Evolutionary conservation across 2,329 filamentous ascomycete genomes (phyloP).

Genomic region (Exserohilum turcica): DNA sequence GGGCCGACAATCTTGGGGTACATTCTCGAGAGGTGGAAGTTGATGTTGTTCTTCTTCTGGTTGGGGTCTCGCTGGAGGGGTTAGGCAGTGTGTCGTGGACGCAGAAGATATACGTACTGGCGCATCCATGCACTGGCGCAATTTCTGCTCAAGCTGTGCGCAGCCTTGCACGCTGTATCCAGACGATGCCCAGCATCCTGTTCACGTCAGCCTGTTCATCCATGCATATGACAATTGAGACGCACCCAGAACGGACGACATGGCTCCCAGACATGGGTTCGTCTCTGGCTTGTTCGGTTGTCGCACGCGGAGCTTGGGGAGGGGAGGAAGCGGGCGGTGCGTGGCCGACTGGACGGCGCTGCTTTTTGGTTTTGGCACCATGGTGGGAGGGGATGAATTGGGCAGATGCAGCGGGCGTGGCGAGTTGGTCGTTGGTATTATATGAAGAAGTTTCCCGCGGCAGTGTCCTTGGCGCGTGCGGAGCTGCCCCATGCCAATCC

Average conservation of each 20-base stretch:
- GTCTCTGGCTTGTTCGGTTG: slow-evolving; percentile 65
- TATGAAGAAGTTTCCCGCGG: slow-evolving; percentile 28
- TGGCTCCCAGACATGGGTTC: slow-evolving; percentile 69
- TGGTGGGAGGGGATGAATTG: slow-evolving; percentile 18
- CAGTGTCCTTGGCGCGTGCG: slow-evolving; percentile 17
- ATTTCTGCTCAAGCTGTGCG: slow-evolving; percentile 63
- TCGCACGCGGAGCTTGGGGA: slow-evolving; percentile 67
- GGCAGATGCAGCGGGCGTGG: slow-evolving; percentile 1
- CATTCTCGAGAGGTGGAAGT: slow-evolving; percentile 84
- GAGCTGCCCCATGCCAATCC: slow-evolving; percentile 11
- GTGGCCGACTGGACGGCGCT: slow-evolving; percentile 44
- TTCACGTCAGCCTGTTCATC: slow-evolving; percentile 27
- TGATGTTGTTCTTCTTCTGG: slow-evolving; percentile 77
- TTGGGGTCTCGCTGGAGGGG: slow-evolving; percentile 58
- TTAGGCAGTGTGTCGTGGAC: background rate
- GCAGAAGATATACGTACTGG: slow-evolving; percentile 59
- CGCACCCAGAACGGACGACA: slow-evolving; percentile 70
- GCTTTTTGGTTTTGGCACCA: slow-evolving; percentile 47
- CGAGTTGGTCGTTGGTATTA: no score
- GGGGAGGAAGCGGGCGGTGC: slow-evolving; percentile 60
- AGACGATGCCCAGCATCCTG: slow-evolving; percentile 83
- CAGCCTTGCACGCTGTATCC: slow-evolving; percentile 70
- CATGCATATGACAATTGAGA: slow-evolving; percentile 4
- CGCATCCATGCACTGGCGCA: slow-evolving; percentile 78
- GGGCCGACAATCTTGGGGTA: slow-evolving; percentile 74